A percentile compares a stretch with the other conserved stretches of the same genome.
Conservation (phyloP, 2,329 filamentous ascomycete genomes). For the Zasmidium cellare region DNA sequence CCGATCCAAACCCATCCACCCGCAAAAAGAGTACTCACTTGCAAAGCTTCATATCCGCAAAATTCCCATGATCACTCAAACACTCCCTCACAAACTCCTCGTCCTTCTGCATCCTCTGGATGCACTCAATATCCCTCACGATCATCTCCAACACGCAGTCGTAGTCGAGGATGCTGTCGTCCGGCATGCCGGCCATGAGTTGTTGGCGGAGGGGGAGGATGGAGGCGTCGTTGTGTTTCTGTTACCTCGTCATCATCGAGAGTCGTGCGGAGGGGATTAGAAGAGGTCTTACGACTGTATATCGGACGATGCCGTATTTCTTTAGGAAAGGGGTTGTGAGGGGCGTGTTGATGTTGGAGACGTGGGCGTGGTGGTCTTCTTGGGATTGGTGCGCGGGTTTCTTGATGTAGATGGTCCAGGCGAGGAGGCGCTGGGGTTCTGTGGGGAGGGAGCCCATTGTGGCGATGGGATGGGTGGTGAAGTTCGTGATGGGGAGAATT, state of each 20-base stretch:
- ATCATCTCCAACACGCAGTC: slow-evolving; percentile 10
- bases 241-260: no score
- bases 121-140: slow-evolving; percentile 8
- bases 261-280: no score
- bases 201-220: slow-evolving; percentile 3
- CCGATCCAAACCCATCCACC: no score
- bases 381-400: slow-evolving; percentile 4
- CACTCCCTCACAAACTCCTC: slow-evolving; percentile 10
- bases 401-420: slow-evolving; percentile 12
- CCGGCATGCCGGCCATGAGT: slow-evolving; percentile 5
- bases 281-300: slow-evolving; percentile 11
- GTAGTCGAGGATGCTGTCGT: slow-evolving; percentile 3
- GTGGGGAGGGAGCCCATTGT: slow-evolving; percentile 6
- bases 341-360: slow-evolving; percentile 12
- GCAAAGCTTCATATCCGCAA: slow-evolving; percentile 9
- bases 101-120: slow-evolving; percentile 12
- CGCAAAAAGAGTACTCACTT: slow-evolving; percentile 1
- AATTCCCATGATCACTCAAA: slow-evolving; percentile 10
- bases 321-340: slow-evolving; percentile 12
- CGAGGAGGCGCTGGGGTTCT: slow-evolving; percentile 8
- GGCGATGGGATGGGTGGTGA: background rate
- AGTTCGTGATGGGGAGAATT: no score
- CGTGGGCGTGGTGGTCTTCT: slow-evolving; percentile 9
- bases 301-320: slow-evolving; percentile 13
- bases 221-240: slow-evolving; percentile 13